A percentile compares a stretch with the other conserved stretches of the same genome.
phyloP scores from a whole-genome alignment of 1,284 basidiomycete genomes.

The Wolfiporia cocos region DNA sequence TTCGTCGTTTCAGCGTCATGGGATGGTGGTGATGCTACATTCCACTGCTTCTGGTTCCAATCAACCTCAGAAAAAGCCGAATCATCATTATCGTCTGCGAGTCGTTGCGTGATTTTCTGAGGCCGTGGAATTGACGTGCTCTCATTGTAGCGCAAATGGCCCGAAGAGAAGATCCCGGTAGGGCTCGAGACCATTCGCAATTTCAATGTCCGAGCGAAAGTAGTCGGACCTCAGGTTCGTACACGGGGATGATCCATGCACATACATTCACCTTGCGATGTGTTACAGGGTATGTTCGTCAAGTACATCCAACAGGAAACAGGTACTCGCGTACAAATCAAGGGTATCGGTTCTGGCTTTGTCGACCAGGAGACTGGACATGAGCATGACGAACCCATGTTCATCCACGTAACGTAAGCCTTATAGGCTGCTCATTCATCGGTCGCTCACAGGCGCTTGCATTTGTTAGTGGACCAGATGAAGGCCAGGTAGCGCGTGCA shows the following conservation, averaged over 20 bases:
- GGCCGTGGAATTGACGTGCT: background rate
- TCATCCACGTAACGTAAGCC: conserved; percentile 84
- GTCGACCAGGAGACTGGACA: conserved; percentile 91
- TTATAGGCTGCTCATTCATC: background rate
- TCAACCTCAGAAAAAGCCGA: no score
- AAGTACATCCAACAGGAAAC: conserved; percentile 99
- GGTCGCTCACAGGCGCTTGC: conserved; percentile 5
- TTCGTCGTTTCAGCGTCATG: no score
- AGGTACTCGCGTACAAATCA: conserved; percentile 96
- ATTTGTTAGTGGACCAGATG: conserved; percentile 75
- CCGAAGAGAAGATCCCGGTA: conserved; percentile 88
- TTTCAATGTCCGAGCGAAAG: conserved; percentile 97
- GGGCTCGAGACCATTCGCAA: conserved; percentile 88
- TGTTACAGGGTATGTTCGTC: conserved; percentile 83
- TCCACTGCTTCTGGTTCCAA: no score
- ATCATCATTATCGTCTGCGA: no score
- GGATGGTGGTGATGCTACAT: no score
- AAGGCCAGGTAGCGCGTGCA: conserved; percentile 81
- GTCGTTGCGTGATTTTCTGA: background rate
- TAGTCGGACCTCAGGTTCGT: conserved; percentile 87
- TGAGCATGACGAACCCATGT: conserved; percentile 90
- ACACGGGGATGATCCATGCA: background rate
- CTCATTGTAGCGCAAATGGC: conserved; percentile 78
- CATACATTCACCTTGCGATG: background rate
- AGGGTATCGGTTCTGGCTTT: conserved; percentile 93